Evolutionary conservation across 73 alveolate species (phyloP), one percentile per base, ranked within the genome.

Genomic region (Tetrahymena borealis): DNA sequence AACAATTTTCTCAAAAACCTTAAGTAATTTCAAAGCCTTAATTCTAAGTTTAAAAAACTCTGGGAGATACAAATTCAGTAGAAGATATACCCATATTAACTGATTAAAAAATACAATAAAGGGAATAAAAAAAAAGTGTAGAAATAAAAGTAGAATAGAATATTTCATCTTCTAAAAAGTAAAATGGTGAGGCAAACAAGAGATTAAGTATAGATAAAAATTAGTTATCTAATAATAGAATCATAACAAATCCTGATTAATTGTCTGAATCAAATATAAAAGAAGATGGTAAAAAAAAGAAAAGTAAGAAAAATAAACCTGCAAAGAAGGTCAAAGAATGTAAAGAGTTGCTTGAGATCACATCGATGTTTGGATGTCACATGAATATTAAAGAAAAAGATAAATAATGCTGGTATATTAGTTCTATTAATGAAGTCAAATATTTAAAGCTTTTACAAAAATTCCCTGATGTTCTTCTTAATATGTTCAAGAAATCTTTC

Each of bases 401-500:
- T n/a, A 60, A 35, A 60, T 3, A 8, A 60, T 60, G 85, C 85
- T 60, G 85, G 85, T 97, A 97, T 91, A 96, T 98, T 40, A 90
- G 96, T 92, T 40, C 97, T 91, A 41, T 97, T 40, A 95, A 95
- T 91, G 98, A 98, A 96, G 79, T 91, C 85, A 96, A 94, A 60
- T 93, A 90, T 91, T 39, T 20, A 39, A 79, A 93, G 92, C 90
- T 91, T 41, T 40, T 78, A 31, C 78, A 90, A 32, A 91, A 94
- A 77, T 93, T 94, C 10, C 85, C 85, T 60, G 95, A 92, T 33
- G 91, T 91, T 37, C 16, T 98, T 20, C 94, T 98, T 33, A 91
- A 95, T 78, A 95, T 95, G 95, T 96, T 96, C 32, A 90, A 92
- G 36, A 96, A 91, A 92, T 92, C 95, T 41, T 96, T 97, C 91